Conservation (phyloP, 768 basidiomycete species). For the Hypsizygus marmoreus region DNA sequence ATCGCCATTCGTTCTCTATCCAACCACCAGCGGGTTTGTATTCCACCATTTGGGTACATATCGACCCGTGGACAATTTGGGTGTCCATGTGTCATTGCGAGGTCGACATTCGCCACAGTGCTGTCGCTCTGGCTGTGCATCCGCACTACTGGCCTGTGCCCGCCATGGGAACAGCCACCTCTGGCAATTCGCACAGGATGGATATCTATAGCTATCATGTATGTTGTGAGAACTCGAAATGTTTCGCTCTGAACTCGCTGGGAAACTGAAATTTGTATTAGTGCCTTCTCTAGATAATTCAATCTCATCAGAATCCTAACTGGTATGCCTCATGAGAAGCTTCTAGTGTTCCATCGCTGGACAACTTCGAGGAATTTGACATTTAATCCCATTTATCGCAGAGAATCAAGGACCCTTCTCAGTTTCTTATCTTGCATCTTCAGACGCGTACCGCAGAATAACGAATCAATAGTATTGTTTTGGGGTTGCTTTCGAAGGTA, state of each 20-base stretch:
- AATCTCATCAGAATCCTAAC: constrained; percentile 33
- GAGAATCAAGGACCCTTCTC: no score
- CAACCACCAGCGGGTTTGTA: no score
- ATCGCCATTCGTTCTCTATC: no score
- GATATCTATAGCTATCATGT: constrained; percentile 36
- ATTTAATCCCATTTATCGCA: no score
- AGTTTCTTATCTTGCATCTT: no score
- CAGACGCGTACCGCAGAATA: no score
- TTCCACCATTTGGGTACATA: no score
- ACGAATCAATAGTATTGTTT: no score
- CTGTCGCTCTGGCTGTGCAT: constrained; percentile 24
- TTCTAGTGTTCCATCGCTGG: constrained; percentile 40
- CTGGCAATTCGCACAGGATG: constrained; percentile 32
- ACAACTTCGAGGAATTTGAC: constrained; percentile 23
- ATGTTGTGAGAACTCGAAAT: constrained; percentile 27
- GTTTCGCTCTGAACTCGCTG: neutral
- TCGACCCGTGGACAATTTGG: no score
- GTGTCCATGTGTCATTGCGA: no score
- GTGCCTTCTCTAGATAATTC: constrained; percentile 34
- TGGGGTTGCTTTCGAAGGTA: no score
- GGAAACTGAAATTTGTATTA: constrained; percentile 3
- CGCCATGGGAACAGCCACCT: constrained; percentile 31
- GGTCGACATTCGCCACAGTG: no score
- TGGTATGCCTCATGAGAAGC: constrained; percentile 35
- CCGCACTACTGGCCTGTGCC: constrained; percentile 32